Evolutionary conservation across 73 alveolate genomes (phyloP).

Genomic region (Paramecium sonneborni): DNA sequence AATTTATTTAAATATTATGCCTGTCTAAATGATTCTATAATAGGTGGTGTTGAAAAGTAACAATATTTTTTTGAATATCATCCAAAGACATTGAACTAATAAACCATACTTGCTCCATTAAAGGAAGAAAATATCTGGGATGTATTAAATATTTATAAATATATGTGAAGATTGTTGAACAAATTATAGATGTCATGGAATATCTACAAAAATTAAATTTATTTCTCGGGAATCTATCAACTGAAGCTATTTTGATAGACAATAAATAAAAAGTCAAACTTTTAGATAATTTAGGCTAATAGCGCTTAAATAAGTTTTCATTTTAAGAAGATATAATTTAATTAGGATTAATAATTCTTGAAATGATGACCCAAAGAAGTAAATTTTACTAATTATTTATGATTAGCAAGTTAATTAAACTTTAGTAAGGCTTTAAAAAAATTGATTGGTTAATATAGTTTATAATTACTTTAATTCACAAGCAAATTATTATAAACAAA

Average conservation of each 20-base stretch:
- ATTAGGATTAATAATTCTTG: not conserved
- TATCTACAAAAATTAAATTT: not conserved
- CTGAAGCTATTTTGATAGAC: not conserved
- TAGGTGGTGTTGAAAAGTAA: not conserved
- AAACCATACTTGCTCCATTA: not conserved
- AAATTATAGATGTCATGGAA: not conserved
- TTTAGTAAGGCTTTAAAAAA: not conserved
- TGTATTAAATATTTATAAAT: not conserved
- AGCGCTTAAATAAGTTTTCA: not conserved
- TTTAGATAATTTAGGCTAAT: not conserved
- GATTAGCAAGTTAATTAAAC: not conserved
- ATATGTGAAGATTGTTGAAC: not conserved
- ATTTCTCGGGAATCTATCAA: not conserved
- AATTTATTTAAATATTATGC: not conserved
- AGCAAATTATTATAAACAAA: not conserved
- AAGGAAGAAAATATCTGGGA: not conserved
- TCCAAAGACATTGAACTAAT: not conserved
- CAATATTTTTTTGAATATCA: not conserved
- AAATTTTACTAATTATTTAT: not conserved
- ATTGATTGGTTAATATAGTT: not conserved
- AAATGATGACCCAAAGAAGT: not conserved
- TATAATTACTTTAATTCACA: not conserved
- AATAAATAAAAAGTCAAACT: not conserved
- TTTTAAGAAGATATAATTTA: not conserved
- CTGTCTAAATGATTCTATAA: not conserved